Conservation (phyloP, 2,329 filamentous ascomycete genomes). For the Cordyceps cateniannulata region DNA sequence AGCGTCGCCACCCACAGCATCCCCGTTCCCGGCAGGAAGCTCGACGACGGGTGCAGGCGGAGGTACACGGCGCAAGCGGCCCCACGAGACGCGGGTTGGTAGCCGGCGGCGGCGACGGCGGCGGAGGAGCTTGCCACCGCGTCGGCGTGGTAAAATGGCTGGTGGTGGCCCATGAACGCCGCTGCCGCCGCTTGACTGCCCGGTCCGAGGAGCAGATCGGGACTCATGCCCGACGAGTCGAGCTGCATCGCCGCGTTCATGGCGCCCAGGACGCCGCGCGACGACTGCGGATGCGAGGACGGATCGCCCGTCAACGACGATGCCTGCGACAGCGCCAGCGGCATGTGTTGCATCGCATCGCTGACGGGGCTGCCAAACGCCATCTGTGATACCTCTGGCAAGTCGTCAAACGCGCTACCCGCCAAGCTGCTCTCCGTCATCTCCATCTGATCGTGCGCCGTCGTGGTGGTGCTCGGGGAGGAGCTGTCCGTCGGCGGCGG, state of each 20-base stretch:
- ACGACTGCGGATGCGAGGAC: too few relatives aligned
- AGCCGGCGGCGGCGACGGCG: neutral
- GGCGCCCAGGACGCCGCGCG: too few relatives aligned
- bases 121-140: neutral
- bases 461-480: neutral
- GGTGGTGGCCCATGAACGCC: conserved; percentile 27
- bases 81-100: conserved; percentile 15
- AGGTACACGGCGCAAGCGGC: conserved; percentile 55
- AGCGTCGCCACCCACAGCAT: conserved; percentile 61
- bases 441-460: conserved; percentile 15
- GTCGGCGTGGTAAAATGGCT: conserved; percentile 19
- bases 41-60: conserved; percentile 60
- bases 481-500: neutral
- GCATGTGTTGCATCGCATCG: conserved; percentile 18
- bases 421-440: conserved; percentile 17
- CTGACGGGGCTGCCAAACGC: conserved; percentile 17
- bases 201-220: conserved; percentile 33
- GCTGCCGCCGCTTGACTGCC: conserved; percentile 26
- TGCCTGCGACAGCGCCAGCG: conserved; percentile 19
- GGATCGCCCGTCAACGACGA: too few relatives aligned
- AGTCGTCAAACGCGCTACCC: conserved; percentile 18
- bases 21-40: conserved; percentile 40
- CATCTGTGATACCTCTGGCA: conserved; percentile 21
- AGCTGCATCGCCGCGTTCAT: conserved; percentile 22
- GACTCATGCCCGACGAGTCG: conserved; percentile 29